Evolutionary conservation across 2,329 filamentous ascomycete genomes (phyloP), one percentile per base, ranked within the genome.

Genomic region (Beauveria caledonica): DNA sequence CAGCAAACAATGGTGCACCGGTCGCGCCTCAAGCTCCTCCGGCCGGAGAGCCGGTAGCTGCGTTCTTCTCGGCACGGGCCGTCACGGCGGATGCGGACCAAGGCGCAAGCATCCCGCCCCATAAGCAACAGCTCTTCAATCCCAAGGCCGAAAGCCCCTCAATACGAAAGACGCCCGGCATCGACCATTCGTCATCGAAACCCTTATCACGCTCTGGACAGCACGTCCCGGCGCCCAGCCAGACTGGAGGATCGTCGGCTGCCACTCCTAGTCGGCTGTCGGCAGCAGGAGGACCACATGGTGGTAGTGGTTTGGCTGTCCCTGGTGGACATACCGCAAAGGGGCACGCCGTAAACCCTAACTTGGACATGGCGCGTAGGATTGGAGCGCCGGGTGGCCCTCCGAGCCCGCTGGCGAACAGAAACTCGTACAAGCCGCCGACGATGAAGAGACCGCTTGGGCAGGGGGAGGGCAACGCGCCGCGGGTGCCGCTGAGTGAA

Each of bases 131-230:
- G 13, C 76, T 80, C 25, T 93, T 92, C 71, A 88, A 92, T 66
- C 88, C 88, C 3, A 86, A 86, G 61, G 80, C 85, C 6, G 88
- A 92, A 67, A 90, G 87, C 63, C 92, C 92, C 0, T 94, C 92
- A 0, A 92, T 96, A 69, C 85, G 90, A 63, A 92, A 93, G 70
- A 97, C 93, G 0, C 88, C 89, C 0, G 92, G 92, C 2, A 82
- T 97, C 44, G 91, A 97, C 68, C 90, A 95, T 69, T 85, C 77
- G 23, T 87, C 84, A 56, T 92, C 89, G 5, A 86, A 87, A 57
- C 90, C 92, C 0, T 76, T 96, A 2, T 81, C 80, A 4, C 82
- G 80, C 63, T 79, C 77, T 50, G 75, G 79, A 0, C 77, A 82
- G 63, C 82, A 86, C 61, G 75, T 84, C 0, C 70, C 78, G 1